Conservation (phyloP, 2,329 filamentous ascomycete genomes). For the Pseudohalonectria lignicola region DNA sequence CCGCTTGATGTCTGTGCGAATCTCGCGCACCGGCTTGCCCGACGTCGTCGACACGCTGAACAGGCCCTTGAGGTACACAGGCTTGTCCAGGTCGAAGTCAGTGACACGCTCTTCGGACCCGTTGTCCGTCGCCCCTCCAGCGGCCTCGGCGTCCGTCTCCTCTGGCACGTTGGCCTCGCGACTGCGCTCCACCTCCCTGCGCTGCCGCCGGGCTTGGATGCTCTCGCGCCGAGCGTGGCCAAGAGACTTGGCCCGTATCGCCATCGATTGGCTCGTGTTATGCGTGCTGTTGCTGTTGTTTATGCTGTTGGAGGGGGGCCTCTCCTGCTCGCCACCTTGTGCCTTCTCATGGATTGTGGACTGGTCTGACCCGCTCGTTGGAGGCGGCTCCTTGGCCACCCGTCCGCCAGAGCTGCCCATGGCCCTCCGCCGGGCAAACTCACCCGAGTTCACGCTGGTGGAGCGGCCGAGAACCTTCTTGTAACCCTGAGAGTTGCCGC, state of each 20-base stretch:
- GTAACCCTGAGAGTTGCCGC: conserved; percentile 41
- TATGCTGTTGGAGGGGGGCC: conserved; percentile 12
- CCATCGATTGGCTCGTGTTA: conserved; percentile 42
- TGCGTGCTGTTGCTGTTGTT: too few species aligned
- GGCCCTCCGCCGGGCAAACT: conserved; percentile 55
- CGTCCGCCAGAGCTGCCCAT: conserved; percentile 23
- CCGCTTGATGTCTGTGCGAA: conserved; percentile 80
- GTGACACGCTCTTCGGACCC: conserved; percentile 50
- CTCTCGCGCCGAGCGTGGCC: conserved; percentile 85
- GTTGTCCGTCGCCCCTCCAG: conserved; percentile 45
- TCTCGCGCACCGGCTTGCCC: conserved; percentile 76
- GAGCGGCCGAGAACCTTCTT: conserved; percentile 70
- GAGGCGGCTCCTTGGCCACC: conserved; percentile 52
- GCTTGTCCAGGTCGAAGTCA: conserved; percentile 74
- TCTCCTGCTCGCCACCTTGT: conserved; percentile 36
- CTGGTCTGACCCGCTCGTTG: conserved; percentile 71
- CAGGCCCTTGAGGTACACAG: conserved; percentile 88
- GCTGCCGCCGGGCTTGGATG: conserved; percentile 74
- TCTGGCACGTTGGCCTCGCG: conserved; percentile 74
- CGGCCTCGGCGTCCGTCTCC: conserved; percentile 74
- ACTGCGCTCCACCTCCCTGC: conserved; percentile 36
- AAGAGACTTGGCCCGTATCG: conserved; percentile 72
- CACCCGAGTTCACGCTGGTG: conserved; percentile 83
- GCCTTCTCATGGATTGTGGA: conserved; percentile 47
- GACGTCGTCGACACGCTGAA: conserved; percentile 97